Conservation (phyloP, 2,329 filamentous ascomycete species). For the Ciborinia camelliae region DNA sequence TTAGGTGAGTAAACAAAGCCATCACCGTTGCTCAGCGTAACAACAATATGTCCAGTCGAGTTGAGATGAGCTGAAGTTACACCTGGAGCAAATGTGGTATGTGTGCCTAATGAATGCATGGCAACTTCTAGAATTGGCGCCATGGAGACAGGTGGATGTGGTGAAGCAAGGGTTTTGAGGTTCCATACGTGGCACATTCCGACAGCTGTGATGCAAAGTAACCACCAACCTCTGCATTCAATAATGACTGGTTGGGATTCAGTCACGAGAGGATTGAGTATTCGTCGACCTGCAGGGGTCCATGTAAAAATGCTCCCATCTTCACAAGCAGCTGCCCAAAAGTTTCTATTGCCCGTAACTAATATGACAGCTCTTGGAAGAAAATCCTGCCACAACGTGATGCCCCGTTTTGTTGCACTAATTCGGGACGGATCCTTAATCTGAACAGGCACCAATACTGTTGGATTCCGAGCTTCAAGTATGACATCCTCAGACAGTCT, state of each 20-base stretch:
- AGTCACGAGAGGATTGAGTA: constrained; percentile 79
- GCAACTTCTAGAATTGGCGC: constrained; percentile 87
- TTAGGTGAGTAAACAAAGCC: constrained; percentile 83
- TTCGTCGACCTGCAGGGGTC: constrained; percentile 84
- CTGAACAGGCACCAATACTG: constrained; percentile 50
- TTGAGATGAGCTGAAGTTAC: constrained; percentile 91
- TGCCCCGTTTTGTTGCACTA: constrained; percentile 74
- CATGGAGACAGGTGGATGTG: constrained; percentile 85
- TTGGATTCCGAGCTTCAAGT: constrained; percentile 84
- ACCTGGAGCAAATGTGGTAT: constrained; percentile 73
- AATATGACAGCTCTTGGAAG: constrained; percentile 83
- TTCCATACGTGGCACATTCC: constrained; percentile 95
- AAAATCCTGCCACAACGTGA: constrained; percentile 89
- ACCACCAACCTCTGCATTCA: constrained; percentile 83
- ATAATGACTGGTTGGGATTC: constrained; percentile 94
- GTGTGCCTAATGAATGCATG: constrained; percentile 70
- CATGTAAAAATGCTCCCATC: constrained; percentile 87
- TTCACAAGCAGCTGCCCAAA: constrained; percentile 92
- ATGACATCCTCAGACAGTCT: constrained; percentile 68
- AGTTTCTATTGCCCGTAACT: constrained; percentile 82
- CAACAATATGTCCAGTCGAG: constrained; percentile 76
- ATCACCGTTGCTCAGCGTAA: constrained; percentile 93
- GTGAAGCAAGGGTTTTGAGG: constrained; percentile 73
- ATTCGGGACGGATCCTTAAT: constrained; percentile 80
- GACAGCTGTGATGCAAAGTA: constrained; percentile 83